Percentiles rank a stretch among this genome's conserved stretches.
Conservation (phyloP, 148 eudicot genomes). For the Heliosperma pusillum region DNA sequence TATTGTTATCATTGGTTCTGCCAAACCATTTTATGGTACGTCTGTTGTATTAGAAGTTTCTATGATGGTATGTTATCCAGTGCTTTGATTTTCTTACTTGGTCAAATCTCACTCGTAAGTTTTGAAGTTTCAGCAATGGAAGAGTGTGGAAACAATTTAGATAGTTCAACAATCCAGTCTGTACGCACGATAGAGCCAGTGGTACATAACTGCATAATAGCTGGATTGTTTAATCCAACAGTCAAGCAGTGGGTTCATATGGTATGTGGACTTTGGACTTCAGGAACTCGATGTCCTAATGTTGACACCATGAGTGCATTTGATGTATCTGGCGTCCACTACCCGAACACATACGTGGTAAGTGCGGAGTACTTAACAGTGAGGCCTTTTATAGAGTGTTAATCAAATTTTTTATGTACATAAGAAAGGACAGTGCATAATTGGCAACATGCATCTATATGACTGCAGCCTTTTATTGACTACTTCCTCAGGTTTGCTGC, state of each 20-base stretch:
- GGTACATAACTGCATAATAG: conserved; percentile 44
- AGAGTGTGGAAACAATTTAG: conserved; percentile 24
- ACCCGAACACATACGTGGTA: conserved; percentile 40
- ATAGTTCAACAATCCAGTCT: conserved; percentile 12
- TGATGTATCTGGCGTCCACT: conserved; percentile 48
- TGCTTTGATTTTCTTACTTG: background rate
- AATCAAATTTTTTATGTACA: background rate
- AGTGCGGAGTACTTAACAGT: conserved; percentile 19
- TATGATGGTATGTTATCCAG: background rate
- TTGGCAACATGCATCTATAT: background rate
- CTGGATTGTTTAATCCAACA: conserved; percentile 43
- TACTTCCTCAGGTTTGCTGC: conserved; percentile 39
- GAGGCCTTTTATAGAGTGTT: background rate
- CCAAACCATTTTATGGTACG: conserved; percentile 35
- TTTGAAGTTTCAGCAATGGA: conserved; percentile 24
- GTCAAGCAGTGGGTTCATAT: conserved; percentile 64
- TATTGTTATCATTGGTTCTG: conserved; percentile 25
- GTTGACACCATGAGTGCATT: conserved; percentile 60
- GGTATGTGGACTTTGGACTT: conserved; percentile 69
- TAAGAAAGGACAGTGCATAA: background rate
- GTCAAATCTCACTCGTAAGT: conserved; percentile 4
- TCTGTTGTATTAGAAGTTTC: conserved; percentile 10
- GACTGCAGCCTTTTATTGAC: conserved; percentile 9
- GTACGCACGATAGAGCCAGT: conserved; percentile 24
- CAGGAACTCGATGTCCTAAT: conserved; percentile 56